Base-by-base conservation (phyloP, 805 yeast species). In the Huiozyma naganishii region DNA sequence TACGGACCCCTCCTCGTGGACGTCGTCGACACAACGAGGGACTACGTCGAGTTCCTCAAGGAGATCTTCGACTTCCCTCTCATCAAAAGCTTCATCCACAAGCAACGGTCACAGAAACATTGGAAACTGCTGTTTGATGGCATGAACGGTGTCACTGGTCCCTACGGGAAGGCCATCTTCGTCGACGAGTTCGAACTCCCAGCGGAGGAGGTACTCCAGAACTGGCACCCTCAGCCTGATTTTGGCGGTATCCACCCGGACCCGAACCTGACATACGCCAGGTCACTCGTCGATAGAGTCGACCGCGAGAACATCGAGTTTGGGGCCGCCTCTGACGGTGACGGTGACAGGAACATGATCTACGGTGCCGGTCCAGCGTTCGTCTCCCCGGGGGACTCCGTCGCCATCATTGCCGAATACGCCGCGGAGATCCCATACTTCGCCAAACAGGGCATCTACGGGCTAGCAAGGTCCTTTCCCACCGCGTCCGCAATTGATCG, bases 241-340 rank as follows among this genome's bases (percentile, higher is more conserved):
- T 92, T 92, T 58, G 98, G 98, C 48, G 98, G 98, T 1, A 71
- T 88, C 53, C 98, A 92, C 64, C 98, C 98, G 13, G 98, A 92
- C 67, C 98, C 98, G 51, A 92, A 92, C 68, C 75, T 92, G 62
- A 89, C 97, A 7, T 92, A 92, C 61, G 98, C 97, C 7, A 76
- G 74, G 47, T 76, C 95, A 10, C 72, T 92, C 51, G 98, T 92
- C 17, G 82, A 77, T 33, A 74, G 74, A 50, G 98, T 92, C 9
- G 97, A 92, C 59, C 60, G 66, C 27, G 83, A 83, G 47, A 68
- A 77, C 48, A 83, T 89, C 51, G 85, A 92, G 7, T 92, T 92
- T 64, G 98, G 98, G 51, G 97, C 97, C 33, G 97, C 97, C 6
- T 83, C 95, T n/a, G 98, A 87, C 62, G 98, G 98, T 65, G 98